These are phyloP conservation scores for Themeda triandra DNA, from an alignment of 176 grass and related monocot genomes.

Conservation along the genomic window DNA sequence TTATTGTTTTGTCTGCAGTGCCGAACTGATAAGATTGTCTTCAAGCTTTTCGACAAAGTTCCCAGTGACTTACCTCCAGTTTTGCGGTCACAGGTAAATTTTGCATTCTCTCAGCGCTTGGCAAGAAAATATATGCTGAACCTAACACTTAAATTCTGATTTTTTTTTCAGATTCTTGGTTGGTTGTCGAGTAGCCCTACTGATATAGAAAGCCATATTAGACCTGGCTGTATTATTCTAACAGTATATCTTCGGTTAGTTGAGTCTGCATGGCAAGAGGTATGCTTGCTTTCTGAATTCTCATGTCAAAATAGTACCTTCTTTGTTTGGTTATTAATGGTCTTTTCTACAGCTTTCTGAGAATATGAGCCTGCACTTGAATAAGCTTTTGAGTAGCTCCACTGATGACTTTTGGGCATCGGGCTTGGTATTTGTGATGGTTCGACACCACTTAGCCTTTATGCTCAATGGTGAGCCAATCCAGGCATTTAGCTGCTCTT, in stretches of 20 bases:
- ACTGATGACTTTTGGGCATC: slow-evolving; percentile 76
- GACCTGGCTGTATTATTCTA: slow-evolving; percentile 94
- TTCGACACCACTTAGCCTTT: slow-evolving; percentile 66
- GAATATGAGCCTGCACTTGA: slow-evolving; percentile 64
- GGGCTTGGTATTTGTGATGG: slow-evolving; percentile 79
- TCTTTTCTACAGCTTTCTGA: slow-evolving; percentile 61
- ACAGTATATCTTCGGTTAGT: slow-evolving; percentile 87
- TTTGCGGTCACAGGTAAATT: slow-evolving; percentile 77
- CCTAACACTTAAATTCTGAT: slow-evolving; percentile 36
- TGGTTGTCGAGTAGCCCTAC: slow-evolving; percentile 96
- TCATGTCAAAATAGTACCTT: slow-evolving; percentile 2
- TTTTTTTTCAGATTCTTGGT: slow-evolving; percentile 77
- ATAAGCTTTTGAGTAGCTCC: slow-evolving; percentile 70
- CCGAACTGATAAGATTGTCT: slow-evolving; percentile 91
- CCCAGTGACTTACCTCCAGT: slow-evolving; percentile 82
- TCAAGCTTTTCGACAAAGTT: slow-evolving; percentile 96
- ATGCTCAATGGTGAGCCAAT: slow-evolving; percentile 68
- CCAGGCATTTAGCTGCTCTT: neutral
- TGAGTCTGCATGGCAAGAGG: slow-evolving; percentile 81
- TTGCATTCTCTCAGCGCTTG: slow-evolving; percentile 9
- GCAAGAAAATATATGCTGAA: slow-evolving; percentile 8
- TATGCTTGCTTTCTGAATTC: slow-evolving; percentile 33
- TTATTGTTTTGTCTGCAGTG: slow-evolving; percentile 51
- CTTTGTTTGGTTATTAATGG: slow-evolving; percentile 26
- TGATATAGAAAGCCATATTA: slow-evolving; percentile 98